These are phyloP conservation scores for Nakazawaea holstii DNA, from an alignment of 805 yeast species.

Conservation along the genomic window DNA sequence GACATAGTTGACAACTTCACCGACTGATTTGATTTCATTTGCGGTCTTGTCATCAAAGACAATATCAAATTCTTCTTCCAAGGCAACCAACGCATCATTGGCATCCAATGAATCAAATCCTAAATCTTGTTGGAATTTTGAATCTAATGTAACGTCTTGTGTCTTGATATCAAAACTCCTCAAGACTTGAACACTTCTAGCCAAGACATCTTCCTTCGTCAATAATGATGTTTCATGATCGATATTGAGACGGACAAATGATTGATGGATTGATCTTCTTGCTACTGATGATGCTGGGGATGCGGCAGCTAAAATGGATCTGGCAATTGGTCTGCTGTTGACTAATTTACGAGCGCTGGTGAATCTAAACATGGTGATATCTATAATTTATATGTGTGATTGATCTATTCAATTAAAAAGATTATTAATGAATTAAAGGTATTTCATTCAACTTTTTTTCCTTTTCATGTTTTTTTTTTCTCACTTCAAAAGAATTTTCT, in stretches of 20 bases:
- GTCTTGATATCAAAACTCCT: constrained; percentile 41
- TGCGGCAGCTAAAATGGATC: background rate
- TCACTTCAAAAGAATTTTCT: background rate
- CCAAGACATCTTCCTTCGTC: constrained; percentile 72
- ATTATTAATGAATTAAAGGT: no score
- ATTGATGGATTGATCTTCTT: constrained; percentile 14
- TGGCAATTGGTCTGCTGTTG: constrained; percentile 3
- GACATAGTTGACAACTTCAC: constrained; percentile 54
- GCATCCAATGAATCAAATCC: constrained; percentile 93
- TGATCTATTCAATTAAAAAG: background rate
- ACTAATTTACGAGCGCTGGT: constrained; percentile 9
- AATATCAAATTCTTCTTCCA: constrained; percentile 73
- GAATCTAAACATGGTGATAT: constrained; percentile 8
- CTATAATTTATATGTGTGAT: no score
- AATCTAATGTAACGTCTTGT: constrained; percentile 25
- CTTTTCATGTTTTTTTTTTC: background rate
- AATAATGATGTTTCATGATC: constrained; percentile 50
- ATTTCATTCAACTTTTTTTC: background rate
- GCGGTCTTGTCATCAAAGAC: constrained; percentile 33
- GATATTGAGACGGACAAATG: constrained; percentile 13
- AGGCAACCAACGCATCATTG: constrained; percentile 92
- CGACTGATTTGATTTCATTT: constrained; percentile 55
- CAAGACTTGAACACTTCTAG: constrained; percentile 77
- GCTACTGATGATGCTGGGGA: background rate
- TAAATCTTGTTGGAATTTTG: constrained; percentile 60